Percentiles rank a stretch among this genome's conserved stretches.
phyloP scores from a whole-genome alignment of 768 basidiomycete species.

The Rhizopogon vesiculosus region DNA sequence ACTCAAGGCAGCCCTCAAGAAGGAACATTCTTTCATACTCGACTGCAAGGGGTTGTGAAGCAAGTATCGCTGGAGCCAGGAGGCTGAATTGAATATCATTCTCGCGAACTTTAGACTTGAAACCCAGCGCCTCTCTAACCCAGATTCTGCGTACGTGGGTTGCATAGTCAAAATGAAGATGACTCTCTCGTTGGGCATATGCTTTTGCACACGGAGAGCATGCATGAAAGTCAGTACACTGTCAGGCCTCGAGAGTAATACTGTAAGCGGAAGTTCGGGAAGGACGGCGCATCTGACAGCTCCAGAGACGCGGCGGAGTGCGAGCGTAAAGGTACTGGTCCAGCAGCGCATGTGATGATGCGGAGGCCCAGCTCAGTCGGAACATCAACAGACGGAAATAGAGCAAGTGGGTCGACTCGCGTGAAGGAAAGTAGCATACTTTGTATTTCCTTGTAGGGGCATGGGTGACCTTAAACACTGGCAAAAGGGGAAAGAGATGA shows the following conservation, averaged over 20 bases:
- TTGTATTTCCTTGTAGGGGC: no score
- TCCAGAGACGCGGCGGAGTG: constrained; percentile 31
- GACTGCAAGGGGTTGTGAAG: constrained; percentile 23
- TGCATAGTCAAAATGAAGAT: constrained; percentile 29
- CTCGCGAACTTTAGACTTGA: constrained; percentile 9
- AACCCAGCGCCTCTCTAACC: constrained; percentile 25
- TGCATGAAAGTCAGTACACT: constrained; percentile 20
- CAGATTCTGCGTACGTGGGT: constrained; percentile 29
- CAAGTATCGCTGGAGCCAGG: constrained; percentile 2
- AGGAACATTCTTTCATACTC: constrained; percentile 26
- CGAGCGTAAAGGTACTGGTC: constrained; percentile 11
- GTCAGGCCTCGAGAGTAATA: neutral
- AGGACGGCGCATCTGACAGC: constrained; percentile 29
- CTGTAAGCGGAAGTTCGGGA: constrained; percentile 12
- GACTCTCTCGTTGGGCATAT: constrained; percentile 10
- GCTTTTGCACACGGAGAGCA: constrained; percentile 22
- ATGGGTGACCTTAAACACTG: no score
- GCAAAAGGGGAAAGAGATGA: no score
- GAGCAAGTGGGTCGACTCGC: neutral
- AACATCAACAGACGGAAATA: constrained; percentile 18
- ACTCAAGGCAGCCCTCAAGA: constrained; percentile 27
- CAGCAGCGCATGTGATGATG: constrained; percentile 27
- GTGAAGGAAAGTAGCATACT: neutral
- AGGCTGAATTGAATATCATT: constrained; percentile 18
- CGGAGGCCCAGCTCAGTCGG: constrained; percentile 31